phyloP scores from a whole-genome alignment of 1,284 basidiomycete genomes.

The Microbotryum lychnidis-dioicae region DNA sequence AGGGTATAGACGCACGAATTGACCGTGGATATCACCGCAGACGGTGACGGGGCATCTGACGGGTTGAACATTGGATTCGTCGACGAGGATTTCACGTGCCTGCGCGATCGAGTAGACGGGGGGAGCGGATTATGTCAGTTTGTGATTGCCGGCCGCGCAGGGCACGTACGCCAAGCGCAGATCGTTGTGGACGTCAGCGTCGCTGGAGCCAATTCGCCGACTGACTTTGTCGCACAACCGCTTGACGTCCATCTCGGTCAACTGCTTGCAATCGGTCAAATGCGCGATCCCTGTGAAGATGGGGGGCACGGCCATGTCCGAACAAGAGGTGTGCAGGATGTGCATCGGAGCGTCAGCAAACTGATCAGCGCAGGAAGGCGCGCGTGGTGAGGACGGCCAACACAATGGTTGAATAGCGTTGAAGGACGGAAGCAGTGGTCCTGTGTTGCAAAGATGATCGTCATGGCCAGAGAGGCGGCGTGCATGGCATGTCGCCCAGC shows the following conservation, averaged over 20 bases:
- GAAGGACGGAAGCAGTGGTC: too few relatives aligned
- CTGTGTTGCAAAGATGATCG: too few relatives aligned
- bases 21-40: conserved; percentile 97
- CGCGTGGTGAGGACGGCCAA: too few relatives aligned
- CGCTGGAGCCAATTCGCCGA: neutral
- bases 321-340: too few relatives aligned
- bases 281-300: conserved; percentile 68
- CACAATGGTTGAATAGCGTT: too few relatives aligned
- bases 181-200: neutral
- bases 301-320: too few relatives aligned
- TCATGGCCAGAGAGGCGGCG: too few relatives aligned
- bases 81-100: conserved; percentile 96
- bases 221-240: conserved; percentile 95
- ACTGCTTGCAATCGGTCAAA: conserved; percentile 94
- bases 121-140: too few relatives aligned
- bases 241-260: conserved; percentile 93
- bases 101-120: conserved; percentile 38
- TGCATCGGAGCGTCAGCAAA: neutral
- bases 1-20: conserved; percentile 71
- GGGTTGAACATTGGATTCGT: conserved; percentile 95
- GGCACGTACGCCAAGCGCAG: neutral
- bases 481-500: too few relatives aligned
- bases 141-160: too few relatives aligned
- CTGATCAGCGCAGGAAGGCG: neutral
- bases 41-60: conserved; percentile 96